Evolutionary conservation across 257 asterid species (phyloP).

Genomic region (Solanum sitiens): DNA sequence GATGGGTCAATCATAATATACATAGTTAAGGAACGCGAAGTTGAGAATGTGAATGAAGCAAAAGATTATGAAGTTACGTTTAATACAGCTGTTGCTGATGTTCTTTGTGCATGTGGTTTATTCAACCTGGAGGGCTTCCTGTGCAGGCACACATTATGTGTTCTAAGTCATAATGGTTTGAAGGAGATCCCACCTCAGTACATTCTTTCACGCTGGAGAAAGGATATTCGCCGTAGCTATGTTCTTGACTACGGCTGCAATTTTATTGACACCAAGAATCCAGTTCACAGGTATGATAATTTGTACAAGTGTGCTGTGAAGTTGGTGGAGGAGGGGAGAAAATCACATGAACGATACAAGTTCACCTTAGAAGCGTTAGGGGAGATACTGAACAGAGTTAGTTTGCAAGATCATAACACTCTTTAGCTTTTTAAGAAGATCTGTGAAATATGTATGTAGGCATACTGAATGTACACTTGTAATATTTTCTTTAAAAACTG

Average conservation of each 20-base stretch:
- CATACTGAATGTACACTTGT: background rate
- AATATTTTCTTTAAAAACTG: background rate
- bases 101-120: constrained; percentile 34
- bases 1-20: constrained; percentile 29
- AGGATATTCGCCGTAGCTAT: constrained; percentile 28
- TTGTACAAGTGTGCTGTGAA: constrained; percentile 28
- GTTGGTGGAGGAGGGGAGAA: constrained; percentile 45
- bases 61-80: constrained; percentile 38
- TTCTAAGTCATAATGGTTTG: constrained; percentile 32
- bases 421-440: background rate
- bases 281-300: constrained; percentile 42
- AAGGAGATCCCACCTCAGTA: constrained; percentile 59
- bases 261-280: constrained; percentile 36
- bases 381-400: constrained; percentile 30
- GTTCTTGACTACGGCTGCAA: constrained; percentile 13
- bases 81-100: constrained; percentile 24
- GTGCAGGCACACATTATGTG: constrained; percentile 48
- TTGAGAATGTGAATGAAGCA: constrained; percentile 24
- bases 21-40: constrained; percentile 30
- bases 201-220: constrained; percentile 52
- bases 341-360: constrained; percentile 34
- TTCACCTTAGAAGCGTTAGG: constrained; percentile 23
- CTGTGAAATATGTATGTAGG: background rate
- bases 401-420: constrained; percentile 6
- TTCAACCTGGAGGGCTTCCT: constrained; percentile 53